Evolutionary conservation across 441 rosid species (phyloP), one percentile per base, ranked within the genome.

Genomic region (California macrophylla): DNA sequence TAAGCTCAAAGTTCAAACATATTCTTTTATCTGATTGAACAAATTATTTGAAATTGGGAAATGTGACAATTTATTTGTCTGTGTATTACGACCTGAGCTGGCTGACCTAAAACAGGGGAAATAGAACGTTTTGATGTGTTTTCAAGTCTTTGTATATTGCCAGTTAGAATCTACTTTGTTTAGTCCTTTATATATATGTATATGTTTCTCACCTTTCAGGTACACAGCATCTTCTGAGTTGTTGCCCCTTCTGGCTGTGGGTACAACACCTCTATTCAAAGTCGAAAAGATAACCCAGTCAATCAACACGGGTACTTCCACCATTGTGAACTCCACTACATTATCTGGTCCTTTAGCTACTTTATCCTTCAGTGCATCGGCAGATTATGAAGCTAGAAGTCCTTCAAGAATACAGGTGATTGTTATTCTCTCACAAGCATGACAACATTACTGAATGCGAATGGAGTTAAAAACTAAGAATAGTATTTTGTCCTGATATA

Each of bases 191-290:
- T 13, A 3, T 18, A 13, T 15, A 64, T 21, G 5, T 67, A 20
- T 7, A 71, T 38, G 4, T 71, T 69, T 70, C 16, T 25, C 5
- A 52, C 34, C 58, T 23, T 60, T 71, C 69, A 93, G 98, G 84
- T 93, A 93, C 76, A 93, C 97, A 29, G 95, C 97, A 29, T 89
- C 81, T 79, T 93, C 98, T 3, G 97, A 93, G 91, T 74, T 93
- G 77, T 75, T 93, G 83, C 97, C 98, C 3, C 89, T 93, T 38
- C 80, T 93, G 66, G 97, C 97, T 16, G 83, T 72, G 4, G 89
- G 93, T 36, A 60, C 88, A 15, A 81, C 82, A 61, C 96, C 98
- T 5, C 80, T 93, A 24, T 61, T 93, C 76, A 93, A 91, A 79
- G 84, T 91, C 64, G 82, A 89, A 74, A 85, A 74, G 65, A 93